Evolutionary conservation across 352 stramenopile genomes (phyloP).

Genomic region (Globisporangium orthogonon): DNA sequence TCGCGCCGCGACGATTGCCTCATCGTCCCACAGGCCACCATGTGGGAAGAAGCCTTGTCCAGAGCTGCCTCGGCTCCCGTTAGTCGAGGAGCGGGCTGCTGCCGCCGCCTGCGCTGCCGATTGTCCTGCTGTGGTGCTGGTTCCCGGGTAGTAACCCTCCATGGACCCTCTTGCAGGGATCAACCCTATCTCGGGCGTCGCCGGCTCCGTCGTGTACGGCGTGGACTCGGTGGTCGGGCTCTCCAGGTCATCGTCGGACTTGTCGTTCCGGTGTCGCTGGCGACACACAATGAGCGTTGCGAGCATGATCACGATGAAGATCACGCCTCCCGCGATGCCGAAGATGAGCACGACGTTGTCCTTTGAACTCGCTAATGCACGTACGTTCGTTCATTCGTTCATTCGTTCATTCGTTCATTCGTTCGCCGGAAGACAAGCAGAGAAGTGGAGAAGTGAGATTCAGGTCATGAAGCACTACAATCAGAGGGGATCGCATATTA

Average conservation of each 20-base stretch:
- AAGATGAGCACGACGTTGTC: conserved; percentile 2
- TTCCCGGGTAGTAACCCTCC: neutral
- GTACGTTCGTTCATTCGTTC: no score
- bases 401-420: no score
- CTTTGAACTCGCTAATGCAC: neutral
- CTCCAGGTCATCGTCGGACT: neutral
- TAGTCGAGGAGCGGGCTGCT: neutral
- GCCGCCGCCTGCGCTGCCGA: neutral
- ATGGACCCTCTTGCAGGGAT: neutral
- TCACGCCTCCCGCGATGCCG: conserved; percentile 1
- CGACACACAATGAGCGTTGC: conserved; percentile 5
- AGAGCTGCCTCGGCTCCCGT: neutral
- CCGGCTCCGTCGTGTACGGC: neutral
- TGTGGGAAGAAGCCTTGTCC: neutral
- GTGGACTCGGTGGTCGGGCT: neutral
- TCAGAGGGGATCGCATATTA: no score
- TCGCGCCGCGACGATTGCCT: conserved; percentile 22
- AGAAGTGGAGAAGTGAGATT: neutral
- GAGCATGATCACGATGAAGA: conserved; percentile 8
- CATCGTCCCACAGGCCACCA: conserved; percentile 27
- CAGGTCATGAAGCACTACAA: no score
- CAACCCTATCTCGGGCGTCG: neutral
- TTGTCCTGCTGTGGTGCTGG: neutral
- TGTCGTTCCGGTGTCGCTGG: neutral
- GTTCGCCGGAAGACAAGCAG: no score